Base-by-base conservation (phyloP, 805 yeast genomes). In the Kodamaea fukazawae region DNA sequence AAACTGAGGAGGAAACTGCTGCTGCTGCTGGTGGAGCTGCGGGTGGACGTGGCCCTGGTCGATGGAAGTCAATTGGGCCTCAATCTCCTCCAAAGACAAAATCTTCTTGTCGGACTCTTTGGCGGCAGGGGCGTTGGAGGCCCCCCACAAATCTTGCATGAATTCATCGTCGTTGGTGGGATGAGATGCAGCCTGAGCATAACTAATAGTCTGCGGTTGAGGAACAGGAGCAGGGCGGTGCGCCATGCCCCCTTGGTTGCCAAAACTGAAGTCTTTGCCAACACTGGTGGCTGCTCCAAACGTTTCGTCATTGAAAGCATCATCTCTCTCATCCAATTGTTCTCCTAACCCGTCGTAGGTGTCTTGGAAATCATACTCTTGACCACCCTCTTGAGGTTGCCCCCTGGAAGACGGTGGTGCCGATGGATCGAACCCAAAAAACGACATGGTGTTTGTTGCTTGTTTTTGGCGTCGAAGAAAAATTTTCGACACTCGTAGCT, bases 281-380 rank as follows among this genome's bases (percentile, higher is more conserved):
- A 79, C 70, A 1, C 67, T 59, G 20, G 68, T 70, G 33, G 65
- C 23, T 17, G 43, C 70, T 18, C 93, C 95, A 61, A 86, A 86
- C 0, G 95, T 86, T 55, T 82, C 89, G 46, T 79, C 86, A 55
- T 86, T 86, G 49, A 83, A 71, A 28, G 84, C 93, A 56, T 87
- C 96, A 34, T 83, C 90, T 23, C 76, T 83, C 42, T 79, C 86
- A 25, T 71, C 75, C 34, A 67, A 71, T 47, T 50, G 62, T n/a
- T 79, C 86, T 4, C 87, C 95, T 40, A 83, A 71, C 2, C 91
- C 90, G 41, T 80, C 86, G 60, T 85, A 86, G 13, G 91, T 81
- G 25, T 88, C 95, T 53, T 88, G 95, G 57, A 87, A 88, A 57
- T 86, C 89, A 57, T 78, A 71, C 7, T 76, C 63, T 34, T 71